Evolutionary conservation across 2,329 filamentous ascomycete species (phyloP), one percentile per base, ranked within the genome.

Genomic region (Colletotrichum chrysophilum): DNA sequence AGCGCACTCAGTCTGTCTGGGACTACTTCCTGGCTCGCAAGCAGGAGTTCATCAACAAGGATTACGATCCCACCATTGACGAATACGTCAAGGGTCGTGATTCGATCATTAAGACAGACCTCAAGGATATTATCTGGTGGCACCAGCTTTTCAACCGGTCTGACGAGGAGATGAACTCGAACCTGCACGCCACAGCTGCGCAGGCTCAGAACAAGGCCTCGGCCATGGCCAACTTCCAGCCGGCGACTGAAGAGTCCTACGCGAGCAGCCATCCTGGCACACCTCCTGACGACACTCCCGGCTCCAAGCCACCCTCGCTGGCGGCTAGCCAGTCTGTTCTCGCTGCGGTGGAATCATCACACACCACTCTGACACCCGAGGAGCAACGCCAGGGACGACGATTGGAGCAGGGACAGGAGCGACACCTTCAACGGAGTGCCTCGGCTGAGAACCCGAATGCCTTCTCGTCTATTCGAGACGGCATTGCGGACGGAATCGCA

Each of bases 91-190:
- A 94, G 71, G 95, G 95, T 6, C 93, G 93, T 74, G 96, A 98
- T 82, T 91, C 96, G 5, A 90, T 99, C 9, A 89, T 99, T 16
- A 94, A 98, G 78, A 96, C 97, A 1, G 89, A 91, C 4, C 87
- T 94, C 2, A 91, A 91, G 14, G 93, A 97, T 77, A 91, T 97
- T n/a, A 91, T 95, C 76, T 99, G 97, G 97, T 99, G 97, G 97
- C 90, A 93, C 78, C 94, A 97, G 80, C 86, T 94, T 2, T 99
- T 98, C 84, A 95, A 95, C 62, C 91, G 96, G 36, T 93, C 93
- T 4, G 95, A 98, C 79, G 92, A 94, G 70, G 97, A 99, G 83
- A 98, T 99, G 96, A 99, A 99, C 80, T 92, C 91, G 0, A 87
- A 90, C 43, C 85, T 92, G 13, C 88, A 91, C 79, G 86, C 88